A percentile compares a stretch with the other conserved stretches of the same genome.
Evolutionary conservation across 129 eudicot species (phyloP).

Genomic region (Pseudognaphalium luteoalbum): DNA sequence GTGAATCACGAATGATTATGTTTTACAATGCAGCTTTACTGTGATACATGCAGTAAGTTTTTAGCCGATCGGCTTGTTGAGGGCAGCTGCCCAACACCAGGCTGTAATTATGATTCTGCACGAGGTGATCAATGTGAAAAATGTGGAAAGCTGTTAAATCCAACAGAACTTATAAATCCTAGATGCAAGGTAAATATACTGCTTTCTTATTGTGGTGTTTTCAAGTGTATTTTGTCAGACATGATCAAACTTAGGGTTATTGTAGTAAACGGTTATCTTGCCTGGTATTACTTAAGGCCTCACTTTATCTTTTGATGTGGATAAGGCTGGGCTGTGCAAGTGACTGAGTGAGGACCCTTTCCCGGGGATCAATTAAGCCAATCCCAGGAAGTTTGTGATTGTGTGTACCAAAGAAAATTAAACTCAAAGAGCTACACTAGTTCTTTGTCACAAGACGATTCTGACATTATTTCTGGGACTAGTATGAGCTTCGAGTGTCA

Average conservation of each 20-base stretch:
- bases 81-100: slow-evolving; percentile 86
- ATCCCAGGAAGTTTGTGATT: not conserved
- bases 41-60: slow-evolving; percentile 82
- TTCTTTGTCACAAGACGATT: not conserved
- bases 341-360: not conserved
- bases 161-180: slow-evolving; percentile 80
- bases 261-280: slow-evolving; percentile 4
- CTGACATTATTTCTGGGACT: slow-evolving; percentile 16
- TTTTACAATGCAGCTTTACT: slow-evolving; percentile 67
- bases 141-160: slow-evolving; percentile 86
- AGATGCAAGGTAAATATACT: slow-evolving; percentile 69
- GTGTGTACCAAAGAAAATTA: not conserved
- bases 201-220: not conserved
- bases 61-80: slow-evolving; percentile 94
- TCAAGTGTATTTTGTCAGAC: not conserved
- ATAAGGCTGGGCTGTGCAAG: not conserved
- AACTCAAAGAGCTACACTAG: no score
- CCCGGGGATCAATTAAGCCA: no score
- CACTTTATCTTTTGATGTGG: not conserved
- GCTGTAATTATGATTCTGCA: slow-evolving; percentile 92
- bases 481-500: slow-evolving; percentile 1
- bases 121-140: slow-evolving; percentile 98
- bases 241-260: not conserved
- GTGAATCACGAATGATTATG: slow-evolving; percentile 1
- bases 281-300: not conserved